phyloP scores from a whole-genome alignment of 192 early-diverging fungal species.

The Coemansia umbellata region DNA sequence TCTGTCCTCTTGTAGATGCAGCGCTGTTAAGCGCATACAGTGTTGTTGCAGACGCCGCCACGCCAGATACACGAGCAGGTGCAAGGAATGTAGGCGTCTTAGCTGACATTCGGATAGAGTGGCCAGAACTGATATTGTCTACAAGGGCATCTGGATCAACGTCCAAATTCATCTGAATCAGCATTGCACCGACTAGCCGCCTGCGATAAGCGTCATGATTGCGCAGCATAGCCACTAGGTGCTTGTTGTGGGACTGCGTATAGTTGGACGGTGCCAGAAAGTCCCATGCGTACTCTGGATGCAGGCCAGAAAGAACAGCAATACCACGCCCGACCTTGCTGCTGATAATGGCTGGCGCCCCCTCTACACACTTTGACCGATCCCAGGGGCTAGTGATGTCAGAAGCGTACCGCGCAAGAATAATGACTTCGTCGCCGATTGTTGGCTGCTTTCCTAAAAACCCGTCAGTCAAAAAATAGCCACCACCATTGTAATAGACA shows the following conservation, averaged over 20 bases:
- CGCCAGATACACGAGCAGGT: conserved; percentile 31
- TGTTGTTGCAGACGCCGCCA: conserved; percentile 15
- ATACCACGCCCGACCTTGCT: conserved; percentile 62
- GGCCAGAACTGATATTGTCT: conserved; percentile 10
- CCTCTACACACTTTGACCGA: conserved; percentile 17
- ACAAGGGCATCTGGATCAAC: conserved; percentile 51
- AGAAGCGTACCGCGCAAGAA: conserved; percentile 41
- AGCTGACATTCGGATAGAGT: conserved; percentile 17
- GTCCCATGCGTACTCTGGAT: conserved; percentile 75
- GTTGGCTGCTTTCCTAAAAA: conserved; percentile 15
- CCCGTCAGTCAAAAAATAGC: conserved; percentile 57
- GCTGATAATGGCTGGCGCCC: conserved; percentile 60
- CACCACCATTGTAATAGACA: conserved; percentile 72
- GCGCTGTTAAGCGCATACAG: conserved; percentile 27
- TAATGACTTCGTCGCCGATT: conserved; percentile 5
- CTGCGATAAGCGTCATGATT: conserved; percentile 51
- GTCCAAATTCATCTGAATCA: conserved; percentile 60
- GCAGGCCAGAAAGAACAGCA: conserved; percentile 75
- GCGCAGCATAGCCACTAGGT: conserved; percentile 49
- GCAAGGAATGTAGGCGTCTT: conserved; percentile 37
- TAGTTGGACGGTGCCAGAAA: conserved; percentile 55
- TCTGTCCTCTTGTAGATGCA: conserved; percentile 13
- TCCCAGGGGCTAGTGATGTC: conserved; percentile 41
- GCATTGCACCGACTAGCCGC: conserved; percentile 55
- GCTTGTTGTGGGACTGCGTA: conserved; percentile 41